phyloP scores from a whole-genome alignment of 768 basidiomycete genomes.

The Russula brevipes region DNA sequence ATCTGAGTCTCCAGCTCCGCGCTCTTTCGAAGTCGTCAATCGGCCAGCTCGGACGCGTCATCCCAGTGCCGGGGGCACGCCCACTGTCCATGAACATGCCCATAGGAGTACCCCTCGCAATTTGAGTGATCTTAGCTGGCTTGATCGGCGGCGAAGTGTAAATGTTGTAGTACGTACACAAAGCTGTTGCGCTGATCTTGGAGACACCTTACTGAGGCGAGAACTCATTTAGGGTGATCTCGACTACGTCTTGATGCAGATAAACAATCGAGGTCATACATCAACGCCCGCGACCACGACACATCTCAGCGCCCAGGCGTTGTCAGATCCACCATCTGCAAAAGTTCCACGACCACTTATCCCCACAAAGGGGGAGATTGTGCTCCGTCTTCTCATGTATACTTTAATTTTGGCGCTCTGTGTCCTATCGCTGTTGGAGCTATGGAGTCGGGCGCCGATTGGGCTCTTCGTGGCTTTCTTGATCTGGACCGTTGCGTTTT shows the following conservation, averaged over 20 bases:
- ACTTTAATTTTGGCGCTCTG: conserved; percentile 53
- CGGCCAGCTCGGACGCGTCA: conserved; percentile 49
- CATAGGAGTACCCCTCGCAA: conserved; percentile 46
- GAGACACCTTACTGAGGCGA: background rate
- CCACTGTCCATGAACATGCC: conserved; percentile 36
- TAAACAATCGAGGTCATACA: conserved; percentile 41
- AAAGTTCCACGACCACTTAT: conserved; percentile 31
- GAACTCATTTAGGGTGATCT: conserved; percentile 54
- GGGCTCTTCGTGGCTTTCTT: conserved; percentile 62
- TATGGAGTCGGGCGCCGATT: conserved; percentile 52
- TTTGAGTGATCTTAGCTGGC: conserved; percentile 73
- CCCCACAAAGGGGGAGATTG: conserved; percentile 37
- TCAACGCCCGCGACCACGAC: conserved; percentile 53
- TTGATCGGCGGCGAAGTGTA: conserved; percentile 65
- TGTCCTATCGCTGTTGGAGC: conserved; percentile 49
- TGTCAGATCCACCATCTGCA: conserved; percentile 29
- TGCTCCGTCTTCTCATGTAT: conserved; percentile 52
- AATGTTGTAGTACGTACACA: conserved; percentile 55
- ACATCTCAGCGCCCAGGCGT: conserved; percentile 39
- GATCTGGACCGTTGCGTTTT: conserved; percentile 55
- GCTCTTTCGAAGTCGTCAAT: conserved; percentile 48
- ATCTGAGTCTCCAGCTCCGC: conserved; percentile 28
- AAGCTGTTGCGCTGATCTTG: background rate
- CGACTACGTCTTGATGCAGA: conserved; percentile 60
- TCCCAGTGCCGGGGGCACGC: conserved; percentile 42